A percentile compares a stretch with the other conserved stretches of the same genome.
Evolutionary conservation across 2,329 filamentous ascomycete genomes (phyloP).

Genomic region (Boeremia lycopersici): DNA sequence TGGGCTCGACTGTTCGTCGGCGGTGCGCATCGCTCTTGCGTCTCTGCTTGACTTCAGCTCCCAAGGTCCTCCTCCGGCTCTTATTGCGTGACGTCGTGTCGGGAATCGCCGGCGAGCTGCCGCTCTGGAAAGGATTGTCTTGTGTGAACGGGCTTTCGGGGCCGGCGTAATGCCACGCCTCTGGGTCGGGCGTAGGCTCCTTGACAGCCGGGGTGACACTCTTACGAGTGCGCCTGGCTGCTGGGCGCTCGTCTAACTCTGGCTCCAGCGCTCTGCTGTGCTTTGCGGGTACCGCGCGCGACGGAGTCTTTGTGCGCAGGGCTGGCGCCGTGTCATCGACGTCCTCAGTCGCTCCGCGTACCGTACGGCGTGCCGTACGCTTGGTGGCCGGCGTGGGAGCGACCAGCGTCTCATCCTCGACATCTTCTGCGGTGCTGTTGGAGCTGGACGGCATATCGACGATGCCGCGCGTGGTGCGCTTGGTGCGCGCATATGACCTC

Average conservation of each 20-base stretch:
- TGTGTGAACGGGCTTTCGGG: constrained; percentile 76
- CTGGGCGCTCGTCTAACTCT: constrained; percentile 42
- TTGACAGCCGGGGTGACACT: constrained; percentile 51
- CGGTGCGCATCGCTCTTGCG: constrained; percentile 52
- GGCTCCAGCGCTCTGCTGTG: constrained; percentile 49
- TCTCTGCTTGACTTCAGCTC: constrained; percentile 49
- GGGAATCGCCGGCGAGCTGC: constrained; percentile 67
- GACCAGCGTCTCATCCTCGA: constrained; percentile 51
- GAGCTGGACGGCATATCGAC: constrained; percentile 69
- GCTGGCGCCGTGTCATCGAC: constrained; percentile 18
- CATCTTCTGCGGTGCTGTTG: constrained; percentile 65
- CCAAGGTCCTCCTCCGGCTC: constrained; percentile 58
- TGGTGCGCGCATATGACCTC: constrained; percentile 74
- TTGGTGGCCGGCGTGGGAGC: constrained; percentile 50
- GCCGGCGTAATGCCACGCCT: constrained; percentile 48
- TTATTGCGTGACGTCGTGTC: constrained; percentile 50
- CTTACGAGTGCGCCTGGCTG: constrained; percentile 46
- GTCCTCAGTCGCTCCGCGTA: constrained; percentile 53
- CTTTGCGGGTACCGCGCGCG: constrained; percentile 50
- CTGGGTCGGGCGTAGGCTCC: constrained; percentile 56
- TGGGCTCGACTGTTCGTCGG: constrained; percentile 51
- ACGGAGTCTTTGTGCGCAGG: constrained; percentile 41
- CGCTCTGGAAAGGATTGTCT: constrained; percentile 93
- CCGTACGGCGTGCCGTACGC: constrained; percentile 39
- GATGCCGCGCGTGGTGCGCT: constrained; percentile 87